Evolutionary conservation across 208 protist species (phyloP).

Genomic region (Crithidia sp.): DNA sequence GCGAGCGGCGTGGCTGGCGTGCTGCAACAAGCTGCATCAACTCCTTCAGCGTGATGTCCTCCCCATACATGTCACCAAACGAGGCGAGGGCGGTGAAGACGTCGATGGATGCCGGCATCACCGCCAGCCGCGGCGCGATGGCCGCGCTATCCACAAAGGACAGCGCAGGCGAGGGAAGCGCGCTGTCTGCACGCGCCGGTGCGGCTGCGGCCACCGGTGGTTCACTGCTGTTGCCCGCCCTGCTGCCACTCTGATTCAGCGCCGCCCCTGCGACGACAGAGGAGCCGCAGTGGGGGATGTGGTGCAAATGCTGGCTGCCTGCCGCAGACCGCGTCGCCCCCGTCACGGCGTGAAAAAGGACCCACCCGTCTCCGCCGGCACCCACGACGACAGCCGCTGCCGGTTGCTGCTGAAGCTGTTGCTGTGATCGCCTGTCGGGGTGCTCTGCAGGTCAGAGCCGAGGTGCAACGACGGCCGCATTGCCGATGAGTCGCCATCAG

Average conservation of each 20-base stretch:
- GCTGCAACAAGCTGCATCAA: slow-evolving; percentile 10
- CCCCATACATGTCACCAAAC: slow-evolving; percentile 17
- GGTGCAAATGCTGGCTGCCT: too few relatives aligned
- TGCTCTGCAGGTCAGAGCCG: background rate
- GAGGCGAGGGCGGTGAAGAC: slow-evolving; percentile 13
- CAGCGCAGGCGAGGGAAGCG: background rate
- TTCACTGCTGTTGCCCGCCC: background rate
- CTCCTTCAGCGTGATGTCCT: slow-evolving; percentile 29
- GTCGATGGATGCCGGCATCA: slow-evolving; percentile 6
- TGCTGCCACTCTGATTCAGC: too few relatives aligned
- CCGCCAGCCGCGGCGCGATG: background rate
- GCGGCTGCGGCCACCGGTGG: background rate
- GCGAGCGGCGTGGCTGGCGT: background rate
- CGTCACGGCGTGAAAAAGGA: background rate
- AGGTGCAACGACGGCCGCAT: background rate
- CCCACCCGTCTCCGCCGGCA: background rate
- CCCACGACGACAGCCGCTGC: slow-evolving; percentile 3
- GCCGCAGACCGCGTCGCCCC: background rate
- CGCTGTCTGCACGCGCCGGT: background rate
- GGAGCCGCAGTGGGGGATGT: too few relatives aligned
- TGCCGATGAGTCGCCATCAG: background rate
- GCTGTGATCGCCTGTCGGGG: background rate
- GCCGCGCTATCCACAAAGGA: slow-evolving; percentile 5
- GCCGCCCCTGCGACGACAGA: too few relatives aligned
- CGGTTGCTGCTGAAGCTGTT: slow-evolving; percentile 3